These are phyloP conservation scores for Beta lomatogona DNA, from an alignment of 179 eudicot genomes.

Conservation along the genomic window DNA sequence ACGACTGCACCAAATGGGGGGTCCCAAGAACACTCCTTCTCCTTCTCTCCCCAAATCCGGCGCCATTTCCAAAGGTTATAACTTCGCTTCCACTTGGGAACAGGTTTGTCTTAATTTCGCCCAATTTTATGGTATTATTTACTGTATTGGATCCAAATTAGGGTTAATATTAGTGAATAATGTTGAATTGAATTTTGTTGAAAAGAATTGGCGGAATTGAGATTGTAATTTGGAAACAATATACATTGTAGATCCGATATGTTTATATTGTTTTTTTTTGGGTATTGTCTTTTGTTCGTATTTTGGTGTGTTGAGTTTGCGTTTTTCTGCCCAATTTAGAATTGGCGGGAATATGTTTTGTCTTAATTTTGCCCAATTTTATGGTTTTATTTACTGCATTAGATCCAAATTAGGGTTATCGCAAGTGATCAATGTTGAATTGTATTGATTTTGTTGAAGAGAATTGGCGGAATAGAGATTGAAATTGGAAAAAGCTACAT, in stretches of 20 bases:
- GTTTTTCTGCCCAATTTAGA: slow-evolving; percentile 38
- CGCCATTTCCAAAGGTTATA: slow-evolving; percentile 85
- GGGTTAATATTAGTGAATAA: neutral
- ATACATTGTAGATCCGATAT: slow-evolving; percentile 16
- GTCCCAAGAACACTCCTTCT: slow-evolving; percentile 34
- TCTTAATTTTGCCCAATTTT: neutral
- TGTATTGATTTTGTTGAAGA: neutral
- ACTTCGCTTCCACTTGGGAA: slow-evolving; percentile 94
- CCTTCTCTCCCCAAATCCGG: slow-evolving; percentile 59
- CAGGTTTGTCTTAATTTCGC: slow-evolving; percentile 49
- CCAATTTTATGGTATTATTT: neutral
- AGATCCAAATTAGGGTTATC: neutral
- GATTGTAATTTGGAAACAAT: neutral
- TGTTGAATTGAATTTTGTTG: neutral
- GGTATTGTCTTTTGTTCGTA: neutral
- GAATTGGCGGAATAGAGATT: neutral
- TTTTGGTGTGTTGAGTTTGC: neutral
- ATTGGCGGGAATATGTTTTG: slow-evolving; percentile 89
- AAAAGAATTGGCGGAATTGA: no score
- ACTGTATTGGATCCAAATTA: neutral
- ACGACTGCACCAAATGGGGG: slow-evolving; percentile 32
- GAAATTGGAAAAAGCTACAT: neutral
- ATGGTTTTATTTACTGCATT: neutral
- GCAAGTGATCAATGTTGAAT: neutral
- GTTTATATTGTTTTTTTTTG: neutral